These are phyloP conservation scores for Cercospora beticola DNA, from an alignment of 2,329 filamentous ascomycete genomes.

Conservation along the genomic window DNA sequence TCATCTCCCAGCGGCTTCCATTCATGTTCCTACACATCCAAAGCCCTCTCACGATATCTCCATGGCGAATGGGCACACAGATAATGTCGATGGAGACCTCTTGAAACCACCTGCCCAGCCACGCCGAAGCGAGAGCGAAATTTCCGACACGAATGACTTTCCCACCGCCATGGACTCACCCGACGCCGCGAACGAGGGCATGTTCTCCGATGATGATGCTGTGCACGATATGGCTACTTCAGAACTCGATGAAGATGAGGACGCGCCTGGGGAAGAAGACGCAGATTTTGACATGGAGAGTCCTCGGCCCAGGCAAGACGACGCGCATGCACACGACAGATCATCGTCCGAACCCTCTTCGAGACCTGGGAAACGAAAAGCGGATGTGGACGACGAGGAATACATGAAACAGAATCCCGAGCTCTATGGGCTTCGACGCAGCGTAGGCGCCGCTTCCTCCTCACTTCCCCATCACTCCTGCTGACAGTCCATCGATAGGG, in stretches of 20 bases:
- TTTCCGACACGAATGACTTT: conserved; percentile 67
- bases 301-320: conserved; percentile 43
- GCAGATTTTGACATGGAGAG: conserved; percentile 73
- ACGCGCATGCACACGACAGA: conserved; percentile 56
- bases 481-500: conserved; percentile 47
- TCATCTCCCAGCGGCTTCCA: conserved; percentile 57
- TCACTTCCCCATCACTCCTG: conserved; percentile 18
- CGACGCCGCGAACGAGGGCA: conserved; percentile 42
- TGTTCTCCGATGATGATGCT: conserved; percentile 45
- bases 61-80: conserved; percentile 66
- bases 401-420: conserved; percentile 90
- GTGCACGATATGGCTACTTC: conserved; percentile 48
- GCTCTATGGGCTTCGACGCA: conserved; percentile 89
- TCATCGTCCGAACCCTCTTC: conserved; percentile 71
- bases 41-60: conserved; percentile 48
- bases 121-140: conserved; percentile 69
- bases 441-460: conserved; percentile 59
- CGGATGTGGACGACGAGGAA: conserved; percentile 61
- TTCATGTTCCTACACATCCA: conserved; percentile 63
- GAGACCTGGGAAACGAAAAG: conserved; percentile 68
- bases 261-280: conserved; percentile 54
- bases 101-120: conserved; percentile 47
- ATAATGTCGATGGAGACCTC: conserved; percentile 54
- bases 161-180: conserved; percentile 45
- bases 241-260: conserved; percentile 51